Percentiles rank a stretch among this genome's conserved stretches.
These are phyloP conservation scores for Penicillium verhagenii DNA, from an alignment of 495 filamentous ascomycete genomes.

Conservation along the genomic window DNA sequence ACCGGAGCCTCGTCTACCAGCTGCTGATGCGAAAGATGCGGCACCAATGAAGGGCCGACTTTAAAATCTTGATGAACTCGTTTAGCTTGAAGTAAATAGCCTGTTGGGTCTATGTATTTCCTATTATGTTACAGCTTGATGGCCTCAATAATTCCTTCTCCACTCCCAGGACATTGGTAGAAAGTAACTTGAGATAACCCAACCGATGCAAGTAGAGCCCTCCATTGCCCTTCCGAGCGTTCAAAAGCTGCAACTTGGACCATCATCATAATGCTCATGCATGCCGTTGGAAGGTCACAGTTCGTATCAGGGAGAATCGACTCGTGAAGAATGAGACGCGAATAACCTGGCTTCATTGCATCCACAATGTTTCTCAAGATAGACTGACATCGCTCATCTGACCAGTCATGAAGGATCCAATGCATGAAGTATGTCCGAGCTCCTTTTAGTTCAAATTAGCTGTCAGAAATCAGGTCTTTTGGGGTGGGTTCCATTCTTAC, in stretches of 20 bases:
- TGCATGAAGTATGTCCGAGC: constrained; percentile 41
- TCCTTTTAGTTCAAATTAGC: too few species aligned
- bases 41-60: constrained; percentile 10
- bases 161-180: neutral
- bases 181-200: constrained; percentile 32
- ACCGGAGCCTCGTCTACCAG: constrained; percentile 18
- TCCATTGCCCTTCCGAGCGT: constrained; percentile 40
- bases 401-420: constrained; percentile 49
- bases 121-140: too few species aligned
- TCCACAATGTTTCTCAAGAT: constrained; percentile 35
- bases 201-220: constrained; percentile 30
- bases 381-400: constrained; percentile 35
- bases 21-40: constrained; percentile 16
- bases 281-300: constrained; percentile 10
- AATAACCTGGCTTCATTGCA: constrained; percentile 43
- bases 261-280: constrained; percentile 36
- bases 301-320: constrained; percentile 31
- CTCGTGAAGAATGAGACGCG: constrained; percentile 36
- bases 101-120: too few species aligned
- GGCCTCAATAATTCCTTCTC: neutral
- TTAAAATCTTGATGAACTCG: too few species aligned
- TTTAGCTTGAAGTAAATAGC: too few species aligned
- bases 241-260: constrained; percentile 25
- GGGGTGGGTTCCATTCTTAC: too few species aligned
- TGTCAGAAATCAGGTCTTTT: too few species aligned